phyloP scores from a whole-genome alignment of 2,329 filamentous ascomycete species.

The Clarireedia sp. region DNA sequence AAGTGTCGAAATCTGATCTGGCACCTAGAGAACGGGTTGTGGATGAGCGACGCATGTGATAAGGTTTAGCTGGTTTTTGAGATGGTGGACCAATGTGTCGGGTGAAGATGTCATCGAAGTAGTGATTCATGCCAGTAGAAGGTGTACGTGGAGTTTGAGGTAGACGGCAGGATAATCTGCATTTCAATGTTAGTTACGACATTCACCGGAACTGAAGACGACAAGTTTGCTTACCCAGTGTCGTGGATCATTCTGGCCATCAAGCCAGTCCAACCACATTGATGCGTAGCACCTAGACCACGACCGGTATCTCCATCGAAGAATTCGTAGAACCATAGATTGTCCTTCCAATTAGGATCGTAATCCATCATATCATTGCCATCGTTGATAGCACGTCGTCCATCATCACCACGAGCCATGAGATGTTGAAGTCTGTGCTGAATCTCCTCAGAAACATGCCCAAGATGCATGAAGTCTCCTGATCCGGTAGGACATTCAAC shows the following conservation, averaged over 20 bases:
- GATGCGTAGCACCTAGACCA: conserved; percentile 84
- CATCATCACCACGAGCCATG: conserved; percentile 76
- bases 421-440: conserved; percentile 92
- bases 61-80: conserved; percentile 35
- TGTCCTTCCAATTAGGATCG: conserved; percentile 86
- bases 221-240: conserved; percentile 62
- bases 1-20: conserved; percentile 66
- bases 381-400: conserved; percentile 79
- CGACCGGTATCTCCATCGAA: conserved; percentile 89
- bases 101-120: conserved; percentile 86
- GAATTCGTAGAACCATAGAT: conserved; percentile 95
- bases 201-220: neutral
- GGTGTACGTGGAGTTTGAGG: conserved; percentile 90
- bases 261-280: conserved; percentile 93
- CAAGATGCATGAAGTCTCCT: conserved; percentile 90
- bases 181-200: neutral
- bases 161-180: conserved; percentile 66
- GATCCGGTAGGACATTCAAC: conserved; percentile 92
- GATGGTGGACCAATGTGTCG: conserved; percentile 37
- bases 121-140: conserved; percentile 74
- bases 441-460: conserved; percentile 88
- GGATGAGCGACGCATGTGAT: conserved; percentile 64
- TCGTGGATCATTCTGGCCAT: conserved; percentile 97
- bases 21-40: conserved; percentile 76
- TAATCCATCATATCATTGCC: conserved; percentile 82